Base-by-base conservation (phyloP, 1,284 basidiomycete species). In the Trametes hirsuta region DNA sequence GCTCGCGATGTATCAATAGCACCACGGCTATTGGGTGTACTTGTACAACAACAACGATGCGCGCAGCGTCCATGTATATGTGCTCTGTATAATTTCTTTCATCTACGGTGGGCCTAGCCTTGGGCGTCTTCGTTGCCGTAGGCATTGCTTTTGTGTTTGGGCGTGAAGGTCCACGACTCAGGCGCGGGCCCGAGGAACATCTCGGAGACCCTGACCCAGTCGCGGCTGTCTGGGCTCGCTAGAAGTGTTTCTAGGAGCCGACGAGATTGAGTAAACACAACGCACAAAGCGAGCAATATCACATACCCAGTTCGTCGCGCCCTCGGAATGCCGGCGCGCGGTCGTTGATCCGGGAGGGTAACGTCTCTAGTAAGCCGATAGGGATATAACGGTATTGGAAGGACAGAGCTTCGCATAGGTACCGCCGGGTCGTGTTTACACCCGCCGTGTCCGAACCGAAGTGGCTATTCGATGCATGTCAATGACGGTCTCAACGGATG, bases 351-450 rank as follows among this genome's bases (percentile, higher is more conserved):
- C 85, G 81, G 1, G 82, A 84, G 0, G 96, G 95, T 34, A 96
- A 77, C 0, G 78, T 79, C 74, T 99, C 96, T n/a, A 98, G 83
- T 14, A 98, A 79, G 0, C 97, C 97, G 41, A 97, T 90, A 6
- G 97, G 97, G 39, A 98, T 80, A 74, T 98, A 98, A 22, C 97
- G 90, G 74, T 97, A 91, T 69, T 95, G 94, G 81, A 98, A 98
- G 1, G 93, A 95, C 5, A 99, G 82, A 1, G 94, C 90, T 76
- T 99, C 97, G 73, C 94, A 97, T 18, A 98, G 84, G 78, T 97
- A 99, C 58, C 97, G 84, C 25, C 97, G 84, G 0, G 95, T 93
- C n/a, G 90, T 90, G 75, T 97, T 97, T 48, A 98, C 85, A 2
- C 97, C 97, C 0, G 88, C 80, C 0, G 93, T 95, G 73, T 97